Evolutionary conservation across 2,329 filamentous ascomycete species (phyloP).

Genomic region (Pestalotiopsis sp.): DNA sequence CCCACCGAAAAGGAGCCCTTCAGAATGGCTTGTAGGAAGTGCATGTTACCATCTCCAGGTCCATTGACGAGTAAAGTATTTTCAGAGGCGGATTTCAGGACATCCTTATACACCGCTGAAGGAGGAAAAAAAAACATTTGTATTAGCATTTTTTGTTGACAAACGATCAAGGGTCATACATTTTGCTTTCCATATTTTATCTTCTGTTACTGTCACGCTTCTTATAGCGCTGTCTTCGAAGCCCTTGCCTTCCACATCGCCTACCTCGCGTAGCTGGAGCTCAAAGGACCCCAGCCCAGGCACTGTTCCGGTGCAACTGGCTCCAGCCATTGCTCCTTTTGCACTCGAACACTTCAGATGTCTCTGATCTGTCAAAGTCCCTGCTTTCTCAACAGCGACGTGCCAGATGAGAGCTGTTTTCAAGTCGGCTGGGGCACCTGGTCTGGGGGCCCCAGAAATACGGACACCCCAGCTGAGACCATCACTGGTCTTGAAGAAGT

Average conservation of each 20-base stretch:
- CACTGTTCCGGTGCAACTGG: conserved; percentile 56
- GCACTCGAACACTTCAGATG: background rate
- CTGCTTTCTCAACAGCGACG: conserved; percentile 60
- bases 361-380: conserved; percentile 27
- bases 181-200: conserved; percentile 68
- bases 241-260: conserved; percentile 38
- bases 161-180: conserved; percentile 31
- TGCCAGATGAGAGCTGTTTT: conserved; percentile 64
- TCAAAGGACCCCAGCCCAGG: conserved; percentile 61
- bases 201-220: conserved; percentile 56
- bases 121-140: conserved; percentile 40
- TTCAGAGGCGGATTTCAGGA: conserved; percentile 57
- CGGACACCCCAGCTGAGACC: conserved; percentile 65
- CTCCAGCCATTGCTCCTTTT: conserved; percentile 37
- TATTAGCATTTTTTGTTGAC: conserved; percentile 17
- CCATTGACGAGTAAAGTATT: conserved; percentile 56
- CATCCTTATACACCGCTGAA: conserved; percentile 54
- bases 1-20: conserved; percentile 52
- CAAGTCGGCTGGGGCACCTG: conserved; percentile 52
- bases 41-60: conserved; percentile 59
- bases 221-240: conserved; percentile 47
- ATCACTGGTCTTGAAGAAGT: conserved; percentile 69
- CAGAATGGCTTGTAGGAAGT: conserved; percentile 67
- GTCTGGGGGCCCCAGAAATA: conserved; percentile 60
- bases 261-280: conserved; percentile 56